These are phyloP conservation scores for Xylariaceae sp. DNA, from an alignment of 2,329 filamentous ascomycete species.

Conservation along the genomic window DNA sequence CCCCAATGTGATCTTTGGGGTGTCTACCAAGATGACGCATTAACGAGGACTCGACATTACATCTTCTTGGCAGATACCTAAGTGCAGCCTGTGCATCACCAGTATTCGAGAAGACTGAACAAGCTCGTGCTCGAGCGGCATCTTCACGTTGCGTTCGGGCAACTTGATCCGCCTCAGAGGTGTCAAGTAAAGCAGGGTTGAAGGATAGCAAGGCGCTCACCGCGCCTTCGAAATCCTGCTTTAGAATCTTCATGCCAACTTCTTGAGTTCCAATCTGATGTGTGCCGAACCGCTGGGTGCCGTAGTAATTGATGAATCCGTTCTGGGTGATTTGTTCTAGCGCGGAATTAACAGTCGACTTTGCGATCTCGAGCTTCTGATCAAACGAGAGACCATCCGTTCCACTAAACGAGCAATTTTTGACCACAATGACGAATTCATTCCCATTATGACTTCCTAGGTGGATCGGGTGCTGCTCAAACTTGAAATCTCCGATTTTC, in stretches of 20 bases:
- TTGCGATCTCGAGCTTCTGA: conserved; percentile 46
- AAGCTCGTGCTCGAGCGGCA: conserved; percentile 74
- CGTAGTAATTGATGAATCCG: conserved; percentile 97
- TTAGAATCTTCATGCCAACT: conserved; percentile 81
- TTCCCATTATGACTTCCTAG: conserved; percentile 87
- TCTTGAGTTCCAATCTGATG: conserved; percentile 84
- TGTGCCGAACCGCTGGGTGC: conserved; percentile 94
- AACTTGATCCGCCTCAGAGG: conserved; percentile 48
- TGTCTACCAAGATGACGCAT: conserved; percentile 72
- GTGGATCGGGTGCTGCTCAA: conserved; percentile 70
- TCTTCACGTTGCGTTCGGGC: conserved; percentile 71
- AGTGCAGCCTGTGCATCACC: conserved; percentile 63
- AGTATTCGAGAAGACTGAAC: conserved; percentile 70
- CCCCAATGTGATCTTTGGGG: conserved; percentile 73
- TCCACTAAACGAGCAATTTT: conserved; percentile 71
- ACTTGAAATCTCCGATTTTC: conserved; percentile 78
- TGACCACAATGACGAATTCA: conserved; percentile 88
- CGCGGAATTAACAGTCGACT: conserved; percentile 57
- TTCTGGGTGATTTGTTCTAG: conserved; percentile 69
- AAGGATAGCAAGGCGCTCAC: conserved; percentile 77
- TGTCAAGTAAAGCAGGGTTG: conserved; percentile 61
- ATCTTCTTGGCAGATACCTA: conserved; percentile 74
- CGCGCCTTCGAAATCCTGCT: conserved; percentile 79
- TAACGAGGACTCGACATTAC: conserved; percentile 76
- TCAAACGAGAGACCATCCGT: conserved; percentile 51